Conservation (phyloP, 2,329 filamentous ascomycete species). For the Ambrosiella beaveri region DNA sequence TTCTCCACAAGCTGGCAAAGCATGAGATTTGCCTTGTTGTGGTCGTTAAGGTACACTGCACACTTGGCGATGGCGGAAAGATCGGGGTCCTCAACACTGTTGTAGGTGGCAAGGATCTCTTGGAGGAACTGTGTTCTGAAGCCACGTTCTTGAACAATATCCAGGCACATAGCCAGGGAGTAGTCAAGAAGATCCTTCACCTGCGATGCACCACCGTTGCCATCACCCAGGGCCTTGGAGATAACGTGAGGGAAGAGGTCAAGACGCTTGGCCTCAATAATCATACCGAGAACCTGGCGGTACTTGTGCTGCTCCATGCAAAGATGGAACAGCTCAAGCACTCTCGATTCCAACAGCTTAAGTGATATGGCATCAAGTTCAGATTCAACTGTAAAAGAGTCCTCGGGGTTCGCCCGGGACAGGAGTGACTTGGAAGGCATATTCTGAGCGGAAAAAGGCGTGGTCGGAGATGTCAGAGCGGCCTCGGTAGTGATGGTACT, state of each 20-base stretch:
- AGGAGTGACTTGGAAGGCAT: conserved; percentile 87
- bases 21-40: conserved; percentile 77
- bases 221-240: conserved; percentile 66
- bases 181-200: conserved; percentile 84
- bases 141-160: conserved; percentile 82
- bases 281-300: conserved; percentile 90
- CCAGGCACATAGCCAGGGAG: conserved; percentile 89
- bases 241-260: conserved; percentile 77
- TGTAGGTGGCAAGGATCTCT: conserved; percentile 87
- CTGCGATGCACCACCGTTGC: conserved; percentile 48
- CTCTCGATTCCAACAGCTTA: conserved; percentile 30
- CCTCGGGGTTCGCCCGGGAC: conserved; percentile 36
- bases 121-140: conserved; percentile 72
- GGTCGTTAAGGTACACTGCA: conserved; percentile 85
- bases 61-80: conserved; percentile 98
- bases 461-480: conserved; percentile 69
- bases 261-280: conserved; percentile 83
- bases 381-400: conserved; percentile 35
- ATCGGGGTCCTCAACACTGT: conserved; percentile 78
- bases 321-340: conserved; percentile 61
- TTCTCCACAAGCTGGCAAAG: conserved; percentile 66
- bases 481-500: conserved; percentile 65
- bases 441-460: conserved; percentile 85
- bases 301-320: conserved; percentile 78
- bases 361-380: conserved; percentile 1